A percentile compares a stretch with the other conserved stretches of the same genome.
Evolutionary conservation across 805 yeast species (phyloP).

Genomic region (Groenewaldozyma tartarivorans): DNA sequence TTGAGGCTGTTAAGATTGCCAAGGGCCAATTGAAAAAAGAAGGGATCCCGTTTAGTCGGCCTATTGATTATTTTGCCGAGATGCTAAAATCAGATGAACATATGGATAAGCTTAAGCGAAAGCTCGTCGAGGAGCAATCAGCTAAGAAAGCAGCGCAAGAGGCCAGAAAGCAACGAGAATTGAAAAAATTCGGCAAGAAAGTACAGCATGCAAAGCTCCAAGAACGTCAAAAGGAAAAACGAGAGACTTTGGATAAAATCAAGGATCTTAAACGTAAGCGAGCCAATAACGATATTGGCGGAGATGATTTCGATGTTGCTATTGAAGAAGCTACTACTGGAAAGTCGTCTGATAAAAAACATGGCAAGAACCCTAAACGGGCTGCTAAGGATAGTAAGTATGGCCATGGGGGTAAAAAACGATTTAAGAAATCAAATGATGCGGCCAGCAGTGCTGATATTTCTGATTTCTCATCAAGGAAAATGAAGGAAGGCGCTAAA

Average conservation of each 20-base stretch:
- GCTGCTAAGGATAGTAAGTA: slow-evolving; percentile 62
- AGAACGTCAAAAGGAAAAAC: slow-evolving; percentile 87
- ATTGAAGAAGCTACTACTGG: slow-evolving; percentile 78
- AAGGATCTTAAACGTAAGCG: slow-evolving; percentile 87
- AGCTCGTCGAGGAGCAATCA: slow-evolving; percentile 62
- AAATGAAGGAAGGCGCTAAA: slow-evolving; percentile 40
- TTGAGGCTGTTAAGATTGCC: slow-evolving; percentile 70
- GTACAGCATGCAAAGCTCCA: slow-evolving; percentile 90
- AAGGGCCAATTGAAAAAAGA: slow-evolving; percentile 53
- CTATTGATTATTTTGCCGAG: slow-evolving; percentile 94
- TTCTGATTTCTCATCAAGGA: slow-evolving; percentile 43
- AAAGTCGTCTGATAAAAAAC: slow-evolving; percentile 33
- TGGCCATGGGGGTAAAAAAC: slow-evolving; percentile 72
- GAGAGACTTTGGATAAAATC: slow-evolving; percentile 80
- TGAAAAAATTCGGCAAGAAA: slow-evolving; percentile 96
- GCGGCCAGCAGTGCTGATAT: slow-evolving; percentile 63
- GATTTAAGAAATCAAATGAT: slow-evolving; percentile 64
- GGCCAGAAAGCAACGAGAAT: slow-evolving; percentile 85
- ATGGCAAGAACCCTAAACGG: slow-evolving; percentile 52
- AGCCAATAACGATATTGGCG: slow-evolving; percentile 59
- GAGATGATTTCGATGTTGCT: slow-evolving; percentile 75
- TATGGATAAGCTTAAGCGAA: slow-evolving; percentile 85
- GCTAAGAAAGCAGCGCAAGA: slow-evolving; percentile 81
- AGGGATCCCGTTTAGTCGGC: slow-evolving; percentile 83
- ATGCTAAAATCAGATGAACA: slow-evolving; percentile 98